Evolutionary conservation across 495 filamentous ascomycete genomes (phyloP).

Genomic region (Neurospora tetraspora): DNA sequence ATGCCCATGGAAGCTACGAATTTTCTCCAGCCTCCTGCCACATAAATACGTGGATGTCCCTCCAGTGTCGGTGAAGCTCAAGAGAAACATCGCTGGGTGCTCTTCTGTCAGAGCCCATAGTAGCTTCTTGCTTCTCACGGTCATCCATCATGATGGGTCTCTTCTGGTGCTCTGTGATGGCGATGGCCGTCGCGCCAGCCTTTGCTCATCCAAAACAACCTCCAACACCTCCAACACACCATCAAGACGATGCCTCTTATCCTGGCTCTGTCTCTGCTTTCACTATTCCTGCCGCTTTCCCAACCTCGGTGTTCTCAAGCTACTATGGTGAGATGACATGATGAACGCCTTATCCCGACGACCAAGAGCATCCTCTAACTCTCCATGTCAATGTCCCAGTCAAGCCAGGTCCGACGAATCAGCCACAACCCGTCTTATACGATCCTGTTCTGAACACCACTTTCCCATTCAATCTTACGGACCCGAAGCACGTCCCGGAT

Average conservation of each 20-base stretch:
- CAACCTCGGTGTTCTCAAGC: constrained; percentile 41
- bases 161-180: background rate
- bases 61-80: background rate
- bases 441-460: constrained; percentile 49
- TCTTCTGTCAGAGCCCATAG: background rate
- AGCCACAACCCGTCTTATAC: constrained; percentile 48
- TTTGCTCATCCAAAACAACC: background rate
- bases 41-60: background rate
- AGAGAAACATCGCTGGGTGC: background rate
- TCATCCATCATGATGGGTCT: background rate
- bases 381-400: constrained; percentile 6
- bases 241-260: background rate
- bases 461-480: constrained; percentile 46
- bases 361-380: background rate
- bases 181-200: background rate
- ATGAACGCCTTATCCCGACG: background rate
- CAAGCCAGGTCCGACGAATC: constrained; percentile 40
- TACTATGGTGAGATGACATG: constrained; percentile 29
- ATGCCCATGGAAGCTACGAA: background rate
- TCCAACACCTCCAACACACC: background rate
- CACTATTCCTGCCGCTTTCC: constrained; percentile 42
- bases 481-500: constrained; percentile 41
- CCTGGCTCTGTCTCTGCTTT: constrained; percentile 28
- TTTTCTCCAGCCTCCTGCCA: background rate
- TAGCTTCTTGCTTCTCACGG: background rate